Conservation (phyloP, 2,329 filamentous ascomycete species). For the Cryphonectria radicalis region DNA sequence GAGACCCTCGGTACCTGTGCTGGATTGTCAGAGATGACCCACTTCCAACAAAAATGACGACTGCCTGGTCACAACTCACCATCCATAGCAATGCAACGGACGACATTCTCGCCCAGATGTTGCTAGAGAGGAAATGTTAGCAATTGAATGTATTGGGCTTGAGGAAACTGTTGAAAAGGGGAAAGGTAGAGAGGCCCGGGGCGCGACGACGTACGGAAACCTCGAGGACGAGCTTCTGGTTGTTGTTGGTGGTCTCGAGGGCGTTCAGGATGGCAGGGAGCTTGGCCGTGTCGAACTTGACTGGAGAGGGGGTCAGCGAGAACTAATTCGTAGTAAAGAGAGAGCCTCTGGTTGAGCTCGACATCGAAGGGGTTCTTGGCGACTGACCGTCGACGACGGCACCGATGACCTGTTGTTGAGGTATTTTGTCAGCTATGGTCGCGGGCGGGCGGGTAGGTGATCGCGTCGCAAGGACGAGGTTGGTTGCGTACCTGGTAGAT, state of each 20-base stretch:
- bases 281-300: slow-evolving; percentile 95
- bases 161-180: neutral
- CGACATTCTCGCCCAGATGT: slow-evolving; percentile 99
- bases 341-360: slow-evolving; percentile 25
- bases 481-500: slow-evolving; percentile 65
- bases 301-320: slow-evolving; percentile 51
- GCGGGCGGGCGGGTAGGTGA: slow-evolving; percentile 4
- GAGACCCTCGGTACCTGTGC: slow-evolving; percentile 95
- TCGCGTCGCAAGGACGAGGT: slow-evolving; percentile 18
- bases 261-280: slow-evolving; percentile 98
- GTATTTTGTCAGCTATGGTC: slow-evolving; percentile 58
- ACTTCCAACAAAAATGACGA: slow-evolving; percentile 27
- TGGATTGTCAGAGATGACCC: slow-evolving; percentile 28
- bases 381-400: slow-evolving; percentile 96
- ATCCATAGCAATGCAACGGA: slow-evolving; percentile 99
- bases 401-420: slow-evolving; percentile 87
- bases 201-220: slow-evolving; percentile 72
- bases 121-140: slow-evolving; percentile 66
- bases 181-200: slow-evolving; percentile 1
- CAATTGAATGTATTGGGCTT: slow-evolving; percentile 16
- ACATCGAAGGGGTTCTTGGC: slow-evolving; percentile 20
- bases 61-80: slow-evolving; percentile 62
- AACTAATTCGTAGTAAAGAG: neutral
- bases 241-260: slow-evolving; percentile 87
- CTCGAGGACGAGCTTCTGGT: slow-evolving; percentile 93